These are phyloP conservation scores for Lepiota venenata DNA, from an alignment of 768 basidiomycete genomes.

Conservation along the genomic window DNA sequence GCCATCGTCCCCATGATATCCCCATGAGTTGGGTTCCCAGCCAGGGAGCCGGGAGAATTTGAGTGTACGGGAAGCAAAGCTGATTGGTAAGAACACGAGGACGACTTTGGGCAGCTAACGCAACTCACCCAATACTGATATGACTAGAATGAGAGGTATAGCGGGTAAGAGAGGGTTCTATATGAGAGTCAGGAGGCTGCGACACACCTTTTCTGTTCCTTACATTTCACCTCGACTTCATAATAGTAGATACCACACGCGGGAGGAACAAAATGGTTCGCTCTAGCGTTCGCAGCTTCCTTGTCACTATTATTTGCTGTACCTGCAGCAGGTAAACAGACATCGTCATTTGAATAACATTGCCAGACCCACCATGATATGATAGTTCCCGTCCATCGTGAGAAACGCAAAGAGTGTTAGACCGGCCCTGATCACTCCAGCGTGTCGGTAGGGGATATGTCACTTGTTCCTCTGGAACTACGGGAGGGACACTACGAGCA, in stretches of 20 bases:
- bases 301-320: constrained; percentile 59
- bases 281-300: constrained; percentile 83
- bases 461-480: constrained; percentile 34
- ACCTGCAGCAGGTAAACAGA: constrained; percentile 28
- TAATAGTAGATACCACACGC: constrained; percentile 94
- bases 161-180: constrained; percentile 16
- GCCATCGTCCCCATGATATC: constrained; percentile 91
- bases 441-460: constrained; percentile 63
- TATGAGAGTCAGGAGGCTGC: neutral
- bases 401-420: constrained; percentile 56
- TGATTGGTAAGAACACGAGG: constrained; percentile 21
- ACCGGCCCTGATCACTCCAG: constrained; percentile 72
- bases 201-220: constrained; percentile 75
- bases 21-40: constrained; percentile 85
- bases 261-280: constrained; percentile 73
- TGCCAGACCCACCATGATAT: constrained; percentile 51
- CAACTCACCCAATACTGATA: constrained; percentile 73
- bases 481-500: constrained; percentile 15
- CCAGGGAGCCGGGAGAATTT: constrained; percentile 78
- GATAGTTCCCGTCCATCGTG: constrained; percentile 71
- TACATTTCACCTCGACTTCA: constrained; percentile 82
- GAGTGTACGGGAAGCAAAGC: constrained; percentile 65
- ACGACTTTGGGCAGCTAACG: constrained; percentile 11
- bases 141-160: constrained; percentile 39
- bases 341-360: neutral